phyloP scores from a whole-genome alignment of 2,329 filamentous ascomycete species.

The Dothistroma pini region DNA sequence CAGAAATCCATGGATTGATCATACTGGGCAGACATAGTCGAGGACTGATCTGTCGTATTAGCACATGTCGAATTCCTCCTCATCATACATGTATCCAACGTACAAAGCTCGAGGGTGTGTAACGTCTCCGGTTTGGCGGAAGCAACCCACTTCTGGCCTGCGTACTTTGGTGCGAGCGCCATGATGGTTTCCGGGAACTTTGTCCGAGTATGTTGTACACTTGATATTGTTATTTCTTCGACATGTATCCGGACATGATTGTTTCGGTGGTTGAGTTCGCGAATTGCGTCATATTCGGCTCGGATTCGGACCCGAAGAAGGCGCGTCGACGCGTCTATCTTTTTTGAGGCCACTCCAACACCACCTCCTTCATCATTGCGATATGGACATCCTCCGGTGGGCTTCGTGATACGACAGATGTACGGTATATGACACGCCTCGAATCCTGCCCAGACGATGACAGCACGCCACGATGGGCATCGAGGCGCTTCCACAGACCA shows the following conservation, averaged over 20 bases:
- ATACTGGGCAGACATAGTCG: constrained; percentile 81
- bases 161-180: constrained; percentile 75
- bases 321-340: not conserved
- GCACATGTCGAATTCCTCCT: not conserved
- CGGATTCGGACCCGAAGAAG: not conserved
- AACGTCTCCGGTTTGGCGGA: constrained; percentile 41
- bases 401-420: not conserved
- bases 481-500: constrained; percentile 40
- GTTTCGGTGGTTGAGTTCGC: not conserved
- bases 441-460: not conserved
- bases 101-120: constrained; percentile 55
- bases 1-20: constrained; percentile 5
- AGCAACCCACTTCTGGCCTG: constrained; percentile 64
- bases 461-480: constrained; percentile 36
- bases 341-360: not conserved
- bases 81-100: constrained; percentile 9
- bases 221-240: not conserved
- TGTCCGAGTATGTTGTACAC: not conserved
- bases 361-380: not conserved
- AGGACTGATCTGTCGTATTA: constrained; percentile 51
- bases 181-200: constrained; percentile 42
- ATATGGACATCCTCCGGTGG: not conserved
- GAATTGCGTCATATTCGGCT: not conserved
- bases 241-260: not conserved
- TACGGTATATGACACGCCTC: not conserved